These are phyloP conservation scores for Boletus rubroflammeus DNA, from an alignment of 768 basidiomycete species.

Conservation along the genomic window DNA sequence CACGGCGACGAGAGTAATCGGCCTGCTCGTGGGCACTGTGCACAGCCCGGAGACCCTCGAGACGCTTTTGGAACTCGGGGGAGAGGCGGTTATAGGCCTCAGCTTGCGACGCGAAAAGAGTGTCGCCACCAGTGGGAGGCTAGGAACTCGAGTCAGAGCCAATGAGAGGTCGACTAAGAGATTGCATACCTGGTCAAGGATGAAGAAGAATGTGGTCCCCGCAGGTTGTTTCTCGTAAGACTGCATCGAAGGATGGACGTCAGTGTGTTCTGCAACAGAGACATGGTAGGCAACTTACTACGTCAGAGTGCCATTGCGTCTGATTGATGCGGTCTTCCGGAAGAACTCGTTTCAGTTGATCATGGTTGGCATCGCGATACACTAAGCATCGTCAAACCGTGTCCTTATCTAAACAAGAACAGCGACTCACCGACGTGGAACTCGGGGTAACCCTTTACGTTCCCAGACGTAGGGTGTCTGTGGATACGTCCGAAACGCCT, in stretches of 20 bases:
- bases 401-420: not conserved
- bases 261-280: not conserved
- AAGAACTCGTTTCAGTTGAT: constrained; percentile 29
- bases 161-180: too few species aligned
- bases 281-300: not conserved
- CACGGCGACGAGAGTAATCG: constrained; percentile 34
- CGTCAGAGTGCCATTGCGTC: not conserved
- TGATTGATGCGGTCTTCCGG: not conserved
- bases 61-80: constrained; percentile 48
- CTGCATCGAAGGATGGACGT: constrained; percentile 19
- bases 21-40: constrained; percentile 54
- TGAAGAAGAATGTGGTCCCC: constrained; percentile 54
- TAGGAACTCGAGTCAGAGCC: constrained; percentile 11
- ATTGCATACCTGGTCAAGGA: constrained; percentile 42
- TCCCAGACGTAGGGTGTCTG: constrained; percentile 45
- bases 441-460: not conserved
- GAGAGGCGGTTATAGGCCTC: constrained; percentile 61
- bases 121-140: constrained; percentile 45
- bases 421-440: constrained; percentile 37
- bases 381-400: not conserved
- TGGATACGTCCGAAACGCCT: constrained; percentile 48
- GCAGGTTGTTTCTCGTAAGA: constrained; percentile 57
- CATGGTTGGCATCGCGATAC: constrained; percentile 40
- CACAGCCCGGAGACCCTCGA: constrained; percentile 54
- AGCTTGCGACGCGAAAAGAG: constrained; percentile 53